Evolutionary conservation across 2,329 filamentous ascomycete species (phyloP).

Genomic region (Aureobasidium sp.): DNA sequence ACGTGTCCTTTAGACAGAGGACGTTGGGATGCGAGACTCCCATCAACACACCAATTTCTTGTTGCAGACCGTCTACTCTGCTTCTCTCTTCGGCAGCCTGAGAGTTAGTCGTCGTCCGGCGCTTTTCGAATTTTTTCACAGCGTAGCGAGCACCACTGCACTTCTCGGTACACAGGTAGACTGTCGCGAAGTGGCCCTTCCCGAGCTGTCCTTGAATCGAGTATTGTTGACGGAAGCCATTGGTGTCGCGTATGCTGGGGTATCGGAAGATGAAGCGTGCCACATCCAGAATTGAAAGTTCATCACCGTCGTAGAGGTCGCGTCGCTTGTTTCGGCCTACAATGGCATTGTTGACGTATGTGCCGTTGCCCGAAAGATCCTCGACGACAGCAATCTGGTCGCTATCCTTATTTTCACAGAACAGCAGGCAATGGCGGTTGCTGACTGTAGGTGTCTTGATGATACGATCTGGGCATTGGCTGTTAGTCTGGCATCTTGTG

Average conservation of each 20-base stretch:
- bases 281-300: conserved; percentile 78
- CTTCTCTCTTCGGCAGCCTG: conserved; percentile 52
- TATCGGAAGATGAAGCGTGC: conserved; percentile 90
- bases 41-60: conserved; percentile 96
- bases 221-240: conserved; percentile 80
- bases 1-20: conserved; percentile 88
- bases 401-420: conserved; percentile 54
- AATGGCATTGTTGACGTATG: conserved; percentile 87
- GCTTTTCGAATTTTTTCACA: conserved; percentile 91
- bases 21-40: conserved; percentile 92
- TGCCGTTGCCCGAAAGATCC: conserved; percentile 92
- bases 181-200: conserved; percentile 91
- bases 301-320: conserved; percentile 82
- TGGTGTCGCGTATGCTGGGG: conserved; percentile 65
- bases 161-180: conserved; percentile 86
- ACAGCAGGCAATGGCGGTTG: conserved; percentile 72
- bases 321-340: conserved; percentile 88
- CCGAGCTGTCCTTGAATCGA: conserved; percentile 76
- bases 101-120: conserved; percentile 58
- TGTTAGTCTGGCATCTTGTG: not conserved
- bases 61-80: conserved; percentile 78
- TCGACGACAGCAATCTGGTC: conserved; percentile 68
- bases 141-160: conserved; percentile 74
- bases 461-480: conserved; percentile 50
- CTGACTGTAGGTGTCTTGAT: conserved; percentile 76